Conservation (phyloP, 2,329 filamentous ascomycete genomes). For the Thermochaetoides dissita region DNA sequence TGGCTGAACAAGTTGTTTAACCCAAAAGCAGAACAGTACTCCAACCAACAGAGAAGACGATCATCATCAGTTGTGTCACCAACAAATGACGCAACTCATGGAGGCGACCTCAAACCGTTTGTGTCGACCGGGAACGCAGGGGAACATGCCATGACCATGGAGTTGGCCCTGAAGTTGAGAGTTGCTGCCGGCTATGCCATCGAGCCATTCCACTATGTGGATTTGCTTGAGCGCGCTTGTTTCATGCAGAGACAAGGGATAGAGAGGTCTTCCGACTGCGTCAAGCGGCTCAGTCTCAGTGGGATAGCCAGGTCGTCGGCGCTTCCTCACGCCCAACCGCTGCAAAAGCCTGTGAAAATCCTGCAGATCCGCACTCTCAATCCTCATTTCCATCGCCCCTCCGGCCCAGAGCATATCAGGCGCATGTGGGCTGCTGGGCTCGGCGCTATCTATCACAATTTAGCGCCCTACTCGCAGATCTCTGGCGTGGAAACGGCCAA, state of each 20-base stretch:
- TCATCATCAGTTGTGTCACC: too few relatives aligned
- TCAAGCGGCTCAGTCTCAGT: too few relatives aligned
- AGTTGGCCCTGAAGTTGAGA: constrained; percentile 21
- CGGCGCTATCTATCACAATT: constrained; percentile 18
- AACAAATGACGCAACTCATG: not conserved
- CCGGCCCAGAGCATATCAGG: constrained; percentile 17
- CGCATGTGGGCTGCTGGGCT: constrained; percentile 20
- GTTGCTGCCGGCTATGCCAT: constrained; percentile 21
- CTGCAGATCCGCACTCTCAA: constrained; percentile 20
- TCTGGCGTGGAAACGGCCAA: not conserved
- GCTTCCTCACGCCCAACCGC: not conserved
- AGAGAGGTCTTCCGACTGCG: too few relatives aligned
- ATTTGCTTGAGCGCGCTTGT: constrained; percentile 14
- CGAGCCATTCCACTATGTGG: constrained; percentile 21
- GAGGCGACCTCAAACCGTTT: constrained; percentile 2
- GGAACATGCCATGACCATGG: constrained; percentile 24
- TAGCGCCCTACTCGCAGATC: not conserved
- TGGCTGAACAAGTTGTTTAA: constrained; percentile 19
- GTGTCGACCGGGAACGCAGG: constrained; percentile 22
- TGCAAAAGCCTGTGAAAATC: constrained; percentile 12
- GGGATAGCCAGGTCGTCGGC: too few relatives aligned
- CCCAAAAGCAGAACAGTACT: not conserved
- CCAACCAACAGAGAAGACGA: too few relatives aligned
- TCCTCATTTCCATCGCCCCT: constrained; percentile 20
- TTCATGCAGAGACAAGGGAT: not conserved